phyloP scores from a whole-genome alignment of 2,329 filamentous ascomycete species.

The Pseudocercospora vitis region DNA sequence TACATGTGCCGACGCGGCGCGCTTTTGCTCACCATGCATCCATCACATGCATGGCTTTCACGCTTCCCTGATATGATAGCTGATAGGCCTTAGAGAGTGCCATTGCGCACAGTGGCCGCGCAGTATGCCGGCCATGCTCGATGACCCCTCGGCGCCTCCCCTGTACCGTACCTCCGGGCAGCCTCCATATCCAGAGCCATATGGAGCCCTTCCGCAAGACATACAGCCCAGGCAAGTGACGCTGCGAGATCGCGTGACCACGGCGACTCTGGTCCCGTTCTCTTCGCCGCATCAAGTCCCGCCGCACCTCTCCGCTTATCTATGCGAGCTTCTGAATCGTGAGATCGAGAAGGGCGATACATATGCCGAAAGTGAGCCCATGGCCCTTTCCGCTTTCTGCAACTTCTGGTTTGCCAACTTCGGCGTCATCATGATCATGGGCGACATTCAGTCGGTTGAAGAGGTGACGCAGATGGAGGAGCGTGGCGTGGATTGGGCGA shows the following conservation, averaged over 20 bases:
- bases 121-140: constrained; percentile 73
- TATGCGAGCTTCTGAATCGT: constrained; percentile 80
- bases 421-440: constrained; percentile 81
- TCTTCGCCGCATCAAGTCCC: constrained; percentile 76
- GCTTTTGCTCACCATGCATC: too few relatives aligned
- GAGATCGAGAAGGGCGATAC: constrained; percentile 92
- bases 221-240: constrained; percentile 76
- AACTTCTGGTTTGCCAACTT: constrained; percentile 92
- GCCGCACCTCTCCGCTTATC: constrained; percentile 68
- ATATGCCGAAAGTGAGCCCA: constrained; percentile 79
- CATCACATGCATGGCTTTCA: too few relatives aligned
- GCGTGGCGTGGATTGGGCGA: constrained; percentile 66
- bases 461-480: constrained; percentile 50
- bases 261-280: constrained; percentile 81
- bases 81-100: background rate
- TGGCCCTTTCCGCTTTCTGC: constrained; percentile 72
- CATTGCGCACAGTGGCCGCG: constrained; percentile 1
- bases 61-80: too few relatives aligned
- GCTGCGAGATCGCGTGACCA: constrained; percentile 77
- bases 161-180: constrained; percentile 69
- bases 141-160: constrained; percentile 70
- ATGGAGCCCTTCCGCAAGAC: constrained; percentile 64
- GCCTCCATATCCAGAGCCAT: constrained; percentile 62
- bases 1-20: too few relatives aligned
- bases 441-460: constrained; percentile 65